A percentile compares a stretch with the other conserved stretches of the same genome.
These are phyloP conservation scores for Podila epigama DNA, from an alignment of 192 early-diverging fungal species.

Conservation along the genomic window DNA sequence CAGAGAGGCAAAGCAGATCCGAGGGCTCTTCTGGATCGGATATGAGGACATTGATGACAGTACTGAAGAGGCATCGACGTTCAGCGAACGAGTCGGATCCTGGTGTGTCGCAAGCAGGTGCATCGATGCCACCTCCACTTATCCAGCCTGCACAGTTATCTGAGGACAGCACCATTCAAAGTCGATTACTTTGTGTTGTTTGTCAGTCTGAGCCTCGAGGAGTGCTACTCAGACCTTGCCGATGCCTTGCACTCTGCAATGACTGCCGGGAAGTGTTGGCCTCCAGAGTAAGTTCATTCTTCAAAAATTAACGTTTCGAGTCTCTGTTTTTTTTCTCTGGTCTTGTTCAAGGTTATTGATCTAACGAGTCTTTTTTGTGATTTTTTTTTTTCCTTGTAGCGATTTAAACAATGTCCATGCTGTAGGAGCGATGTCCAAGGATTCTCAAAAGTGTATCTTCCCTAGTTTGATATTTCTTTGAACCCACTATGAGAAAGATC, in stretches of 20 bases:
- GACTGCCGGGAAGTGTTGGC: slow-evolving; percentile 45
- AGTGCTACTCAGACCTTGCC: slow-evolving; percentile 33
- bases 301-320: neutral
- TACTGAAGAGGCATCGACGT: slow-evolving; percentile 23
- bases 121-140: slow-evolving; percentile 14
- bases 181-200: slow-evolving; percentile 35
- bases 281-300: slow-evolving; percentile 20
- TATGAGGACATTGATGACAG: slow-evolving; percentile 8
- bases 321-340: neutral
- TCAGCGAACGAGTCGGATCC: neutral
- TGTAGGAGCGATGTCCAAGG: slow-evolving; percentile 48
- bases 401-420: slow-evolving; percentile 47
- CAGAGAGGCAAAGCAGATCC: neutral
- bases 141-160: neutral
- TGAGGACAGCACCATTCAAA: slow-evolving; percentile 13
- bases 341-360: too few species aligned
- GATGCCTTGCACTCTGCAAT: slow-evolving; percentile 45
- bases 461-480: slow-evolving; percentile 5
- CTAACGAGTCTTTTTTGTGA: neutral
- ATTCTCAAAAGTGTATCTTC: slow-evolving; percentile 41
- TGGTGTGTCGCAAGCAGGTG: neutral
- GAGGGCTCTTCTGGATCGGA: slow-evolving; percentile 2
- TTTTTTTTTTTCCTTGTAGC: neutral
- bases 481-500: neutral
- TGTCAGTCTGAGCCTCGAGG: slow-evolving; percentile 43